Evolutionary conservation across 1,139 yeast species (phyloP).

Genomic region (Pichia kudriavzevii): DNA sequence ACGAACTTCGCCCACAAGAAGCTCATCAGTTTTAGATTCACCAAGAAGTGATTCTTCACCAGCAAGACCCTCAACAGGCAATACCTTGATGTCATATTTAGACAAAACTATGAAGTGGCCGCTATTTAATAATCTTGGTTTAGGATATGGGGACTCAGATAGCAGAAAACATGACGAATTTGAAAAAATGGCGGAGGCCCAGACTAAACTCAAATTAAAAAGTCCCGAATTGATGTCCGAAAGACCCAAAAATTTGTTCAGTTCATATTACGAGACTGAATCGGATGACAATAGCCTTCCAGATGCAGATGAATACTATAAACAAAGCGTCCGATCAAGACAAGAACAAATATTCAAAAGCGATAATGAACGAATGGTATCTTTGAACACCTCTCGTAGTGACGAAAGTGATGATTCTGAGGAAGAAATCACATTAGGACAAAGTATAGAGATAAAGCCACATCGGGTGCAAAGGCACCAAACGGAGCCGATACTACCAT

Average conservation of each 20-base stretch:
- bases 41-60: too few species aligned
- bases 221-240: conserved; percentile 15
- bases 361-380: conserved; percentile 4
- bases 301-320: conserved; percentile 4
- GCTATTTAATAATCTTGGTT: too few species aligned
- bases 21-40: too few species aligned
- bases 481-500: too few species aligned
- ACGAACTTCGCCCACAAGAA: too few species aligned
- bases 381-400: conserved; percentile 3
- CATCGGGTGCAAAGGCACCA: too few species aligned
- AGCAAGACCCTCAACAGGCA: too few species aligned
- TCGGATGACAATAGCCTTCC: conserved; percentile 2
- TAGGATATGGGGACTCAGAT: too few species aligned
- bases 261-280: conserved; percentile 18
- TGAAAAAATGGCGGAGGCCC: conserved; percentile 6
- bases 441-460: conserved; percentile 19
- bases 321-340: conserved; percentile 11
- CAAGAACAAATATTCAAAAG: conserved; percentile 9
- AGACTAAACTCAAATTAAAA: conserved; percentile 10
- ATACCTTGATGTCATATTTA: conserved; percentile 8
- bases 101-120: too few species aligned
- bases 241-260: conserved; percentile 21
- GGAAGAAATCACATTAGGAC: conserved; percentile 19
- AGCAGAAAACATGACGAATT: not conserved
- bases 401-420: conserved; percentile 7